Evolutionary conservation across 306 rosid genomes (phyloP).

Genomic region (Vigna mungo): DNA sequence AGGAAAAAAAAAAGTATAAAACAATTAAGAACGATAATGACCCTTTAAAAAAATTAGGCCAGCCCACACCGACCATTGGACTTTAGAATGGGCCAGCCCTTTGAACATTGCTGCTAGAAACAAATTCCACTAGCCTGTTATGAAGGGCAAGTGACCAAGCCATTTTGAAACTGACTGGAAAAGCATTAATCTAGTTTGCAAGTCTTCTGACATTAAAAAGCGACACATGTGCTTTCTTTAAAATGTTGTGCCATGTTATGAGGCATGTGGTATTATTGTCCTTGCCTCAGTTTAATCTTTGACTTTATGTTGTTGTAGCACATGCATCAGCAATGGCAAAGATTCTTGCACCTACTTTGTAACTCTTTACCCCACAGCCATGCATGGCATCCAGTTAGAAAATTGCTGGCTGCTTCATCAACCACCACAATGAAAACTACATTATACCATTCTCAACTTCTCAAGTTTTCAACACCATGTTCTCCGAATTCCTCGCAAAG

Average conservation of each 20-base stretch:
- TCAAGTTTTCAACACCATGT: constrained; percentile 23
- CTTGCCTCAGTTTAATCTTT: constrained; percentile 37
- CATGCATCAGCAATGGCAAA: constrained; percentile 39
- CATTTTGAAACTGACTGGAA: constrained; percentile 41
- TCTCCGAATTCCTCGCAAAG: constrained; percentile 46
- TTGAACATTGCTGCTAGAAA: constrained; percentile 26
- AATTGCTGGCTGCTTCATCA: constrained; percentile 25
- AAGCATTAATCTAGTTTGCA: constrained; percentile 30
- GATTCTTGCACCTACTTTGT: constrained; percentile 16
- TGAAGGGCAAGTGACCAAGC: constrained; percentile 37
- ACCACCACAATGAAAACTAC: neutral
- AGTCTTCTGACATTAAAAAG: neutral
- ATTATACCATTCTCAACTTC: constrained; percentile 30
- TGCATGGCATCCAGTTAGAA: constrained; percentile 38
- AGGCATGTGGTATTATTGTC: constrained; percentile 48
- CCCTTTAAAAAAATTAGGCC: neutral
- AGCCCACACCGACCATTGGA: neutral
- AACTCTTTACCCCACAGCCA: constrained; percentile 24
- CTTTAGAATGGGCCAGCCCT: constrained; percentile 26
- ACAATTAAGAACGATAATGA: neutral
- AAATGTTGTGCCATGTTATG: constrained; percentile 41
- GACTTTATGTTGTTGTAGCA: constrained; percentile 42
- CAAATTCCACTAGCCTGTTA: constrained; percentile 38
- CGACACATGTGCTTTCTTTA: constrained; percentile 46
- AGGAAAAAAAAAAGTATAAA: neutral